These are phyloP conservation scores for Saccharomycodes ludwigii DNA, from an alignment of 805 yeast genomes.

Conservation along the genomic window DNA sequence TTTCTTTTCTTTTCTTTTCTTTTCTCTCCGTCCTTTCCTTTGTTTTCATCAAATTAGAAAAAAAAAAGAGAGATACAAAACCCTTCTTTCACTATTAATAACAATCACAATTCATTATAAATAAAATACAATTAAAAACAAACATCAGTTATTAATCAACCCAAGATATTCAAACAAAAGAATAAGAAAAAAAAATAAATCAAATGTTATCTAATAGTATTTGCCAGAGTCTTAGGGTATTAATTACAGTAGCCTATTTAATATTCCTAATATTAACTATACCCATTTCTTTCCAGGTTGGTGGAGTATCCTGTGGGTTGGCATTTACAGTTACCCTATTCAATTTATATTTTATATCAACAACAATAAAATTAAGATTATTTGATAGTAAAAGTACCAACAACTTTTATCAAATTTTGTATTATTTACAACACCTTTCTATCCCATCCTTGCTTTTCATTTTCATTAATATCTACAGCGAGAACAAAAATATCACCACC, in stretches of 20 bases:
- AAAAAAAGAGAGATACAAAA: too few species aligned
- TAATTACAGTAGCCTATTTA: constrained; percentile 50
- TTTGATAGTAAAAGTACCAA: constrained; percentile 18
- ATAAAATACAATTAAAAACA: too few species aligned
- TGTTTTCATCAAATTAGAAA: too few species aligned
- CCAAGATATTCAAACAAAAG: too few species aligned
- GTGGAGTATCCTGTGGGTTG: constrained; percentile 83
- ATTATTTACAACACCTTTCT: constrained; percentile 70
- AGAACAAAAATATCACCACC: background rate
- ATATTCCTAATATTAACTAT: constrained; percentile 64
- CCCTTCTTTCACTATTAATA: too few species aligned
- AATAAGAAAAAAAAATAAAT: constrained; percentile 1
- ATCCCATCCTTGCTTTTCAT: constrained; percentile 73
- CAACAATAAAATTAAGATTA: constrained; percentile 58
- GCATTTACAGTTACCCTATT: constrained; percentile 69
- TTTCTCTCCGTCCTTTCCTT: too few species aligned
- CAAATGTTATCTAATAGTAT: constrained; percentile 11
- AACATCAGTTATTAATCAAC: too few species aligned
- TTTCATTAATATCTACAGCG: constrained; percentile 26
- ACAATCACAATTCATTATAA: too few species aligned
- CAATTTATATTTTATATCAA: constrained; percentile 53
- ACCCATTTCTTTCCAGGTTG: constrained; percentile 88
- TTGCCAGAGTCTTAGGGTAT: constrained; percentile 16
- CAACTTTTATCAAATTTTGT: constrained; percentile 30
- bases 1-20: too few species aligned